Conservation (phyloP, 768 basidiomycete species). For the Hericium erinaceus region DNA sequence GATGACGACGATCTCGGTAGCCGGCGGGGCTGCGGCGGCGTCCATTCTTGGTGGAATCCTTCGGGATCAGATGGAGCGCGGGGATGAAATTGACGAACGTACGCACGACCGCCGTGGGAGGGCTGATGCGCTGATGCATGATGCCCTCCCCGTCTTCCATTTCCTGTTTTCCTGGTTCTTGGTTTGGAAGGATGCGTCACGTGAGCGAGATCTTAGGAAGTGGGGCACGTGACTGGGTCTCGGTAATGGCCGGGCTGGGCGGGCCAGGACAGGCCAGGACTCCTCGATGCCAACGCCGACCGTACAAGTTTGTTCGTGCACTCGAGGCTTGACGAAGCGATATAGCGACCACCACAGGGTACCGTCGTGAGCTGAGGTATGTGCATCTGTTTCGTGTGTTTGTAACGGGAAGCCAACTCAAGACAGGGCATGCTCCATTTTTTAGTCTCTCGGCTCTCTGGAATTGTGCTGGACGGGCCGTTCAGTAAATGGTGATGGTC, state of each 20-base stretch:
- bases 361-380: not conserved
- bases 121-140: not conserved
- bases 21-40: not conserved
- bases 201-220: not conserved
- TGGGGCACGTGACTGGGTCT: not conserved
- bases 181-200: not conserved
- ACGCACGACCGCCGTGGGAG: not conserved
- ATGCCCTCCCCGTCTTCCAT: no score
- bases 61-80: not conserved
- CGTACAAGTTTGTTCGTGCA: not conserved
- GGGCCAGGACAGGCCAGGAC: not conserved
- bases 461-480: not conserved
- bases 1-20: conserved; percentile 51
- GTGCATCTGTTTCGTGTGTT: not conserved
- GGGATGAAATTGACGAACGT: not conserved
- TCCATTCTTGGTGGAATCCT: not conserved
- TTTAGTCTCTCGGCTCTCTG: not conserved
- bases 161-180: no score
- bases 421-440: not conserved
- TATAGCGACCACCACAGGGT: not conserved
- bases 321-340: not conserved
- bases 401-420: not conserved
- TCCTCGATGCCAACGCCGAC: no score
- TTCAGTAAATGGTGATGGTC: conserved; percentile 8
- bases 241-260: not conserved